Evolutionary conservation across 2,329 filamentous ascomycete species (phyloP).

Genomic region (Escovopsis sp.): DNA sequence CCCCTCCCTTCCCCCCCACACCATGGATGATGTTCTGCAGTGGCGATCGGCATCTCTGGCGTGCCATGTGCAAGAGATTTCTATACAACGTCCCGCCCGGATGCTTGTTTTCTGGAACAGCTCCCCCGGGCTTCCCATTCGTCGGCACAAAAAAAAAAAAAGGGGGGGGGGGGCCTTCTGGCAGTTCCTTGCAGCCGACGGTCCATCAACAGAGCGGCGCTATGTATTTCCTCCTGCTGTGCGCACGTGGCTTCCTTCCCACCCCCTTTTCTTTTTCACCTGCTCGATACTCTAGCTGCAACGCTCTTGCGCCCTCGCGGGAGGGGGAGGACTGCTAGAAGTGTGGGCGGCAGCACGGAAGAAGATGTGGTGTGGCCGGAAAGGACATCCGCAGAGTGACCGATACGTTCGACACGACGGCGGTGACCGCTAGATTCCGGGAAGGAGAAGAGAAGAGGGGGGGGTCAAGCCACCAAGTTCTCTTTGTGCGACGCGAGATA

Average conservation of each 20-base stretch:
- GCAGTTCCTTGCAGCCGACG: slow-evolving; percentile 4
- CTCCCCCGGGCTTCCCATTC: neutral
- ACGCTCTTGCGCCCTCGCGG: no score
- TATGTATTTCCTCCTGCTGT: neutral
- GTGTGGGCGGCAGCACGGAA: neutral
- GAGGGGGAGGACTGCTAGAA: no score
- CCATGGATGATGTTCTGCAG: neutral
- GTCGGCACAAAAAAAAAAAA: neutral
- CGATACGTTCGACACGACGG: slow-evolving; percentile 3
- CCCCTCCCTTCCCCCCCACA: neutral
- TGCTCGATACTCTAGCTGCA: no score
- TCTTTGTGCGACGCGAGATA: no score
- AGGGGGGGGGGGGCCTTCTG: neutral
- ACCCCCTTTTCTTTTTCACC: neutral
- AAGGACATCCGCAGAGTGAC: slow-evolving; percentile 1
- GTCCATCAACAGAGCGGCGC: neutral
- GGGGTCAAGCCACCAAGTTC: no score
- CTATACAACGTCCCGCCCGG: neutral
- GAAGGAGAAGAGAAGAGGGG: neutral
- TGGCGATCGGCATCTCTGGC: slow-evolving; percentile 1
- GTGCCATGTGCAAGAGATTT: slow-evolving; percentile 2
- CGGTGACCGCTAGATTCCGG: slow-evolving; percentile 3
- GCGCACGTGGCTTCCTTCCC: neutral
- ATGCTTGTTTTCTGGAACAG: slow-evolving; percentile 3
- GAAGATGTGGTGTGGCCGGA: slow-evolving; percentile 4